Evolutionary conservation across 2,329 filamentous ascomycete species (phyloP).

Genomic region (Pseudogymnoascus sp.): DNA sequence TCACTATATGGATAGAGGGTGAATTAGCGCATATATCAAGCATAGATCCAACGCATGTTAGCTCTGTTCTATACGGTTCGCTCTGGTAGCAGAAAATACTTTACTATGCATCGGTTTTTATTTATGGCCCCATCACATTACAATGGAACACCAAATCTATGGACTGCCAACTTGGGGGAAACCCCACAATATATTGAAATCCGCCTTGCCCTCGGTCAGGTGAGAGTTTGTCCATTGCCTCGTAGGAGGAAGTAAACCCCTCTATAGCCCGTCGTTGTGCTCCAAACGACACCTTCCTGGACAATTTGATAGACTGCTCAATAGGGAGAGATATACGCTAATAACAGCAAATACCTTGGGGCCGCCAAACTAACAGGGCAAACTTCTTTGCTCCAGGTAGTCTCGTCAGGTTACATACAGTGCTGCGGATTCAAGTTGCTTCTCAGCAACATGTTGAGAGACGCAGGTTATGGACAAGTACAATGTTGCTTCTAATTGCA

Average conservation of each 20-base stretch:
- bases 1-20: neutral
- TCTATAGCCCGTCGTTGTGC: too few relatives aligned
- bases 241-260: too few relatives aligned
- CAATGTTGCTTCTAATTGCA: neutral
- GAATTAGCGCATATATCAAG: neutral
- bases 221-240: neutral
- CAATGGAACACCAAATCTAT: neutral
- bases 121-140: neutral
- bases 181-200: neutral
- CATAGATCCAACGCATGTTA: neutral
- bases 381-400: neutral
- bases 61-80: neutral
- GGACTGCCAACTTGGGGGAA: neutral
- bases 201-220: too few relatives aligned
- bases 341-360: neutral
- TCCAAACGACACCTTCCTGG: too few relatives aligned
- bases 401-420: neutral
- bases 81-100: neutral
- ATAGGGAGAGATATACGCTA: neutral
- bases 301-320: neutral
- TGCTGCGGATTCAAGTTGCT: neutral
- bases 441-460: neutral
- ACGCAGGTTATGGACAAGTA: neutral
- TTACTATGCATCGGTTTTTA: neutral
- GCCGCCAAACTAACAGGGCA: neutral